phyloP scores from a whole-genome alignment of 108 stramenopile genomes.

The Skeletonema marinoi region DNA sequence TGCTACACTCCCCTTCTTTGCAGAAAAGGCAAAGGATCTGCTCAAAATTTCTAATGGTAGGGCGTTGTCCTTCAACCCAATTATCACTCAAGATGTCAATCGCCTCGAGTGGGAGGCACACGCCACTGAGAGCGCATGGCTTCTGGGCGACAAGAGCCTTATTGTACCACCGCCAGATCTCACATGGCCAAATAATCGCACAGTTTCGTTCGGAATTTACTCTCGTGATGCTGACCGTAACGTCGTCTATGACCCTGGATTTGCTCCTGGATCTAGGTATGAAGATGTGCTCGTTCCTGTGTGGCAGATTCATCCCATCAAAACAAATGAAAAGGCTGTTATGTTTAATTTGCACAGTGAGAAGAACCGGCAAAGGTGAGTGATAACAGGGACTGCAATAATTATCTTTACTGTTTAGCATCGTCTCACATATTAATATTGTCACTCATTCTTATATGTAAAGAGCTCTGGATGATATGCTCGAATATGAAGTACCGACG shows the following conservation, averaged over 20 bases:
- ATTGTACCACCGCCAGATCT: slow-evolving; percentile 16
- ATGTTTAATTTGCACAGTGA: slow-evolving; percentile 64
- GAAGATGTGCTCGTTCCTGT: slow-evolving; percentile 53
- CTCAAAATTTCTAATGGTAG: slow-evolving; percentile 31
- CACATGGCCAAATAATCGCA: slow-evolving; percentile 41
- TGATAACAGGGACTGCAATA: background rate
- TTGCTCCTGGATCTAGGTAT: slow-evolving; percentile 17
- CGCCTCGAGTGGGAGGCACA: slow-evolving; percentile 37
- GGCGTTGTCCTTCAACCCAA: slow-evolving; percentile 53
- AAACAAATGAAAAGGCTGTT: slow-evolving; percentile 45
- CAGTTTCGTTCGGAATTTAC: slow-evolving; percentile 53
- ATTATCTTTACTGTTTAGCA: background rate
- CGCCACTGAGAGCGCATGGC: slow-evolving; percentile 21
- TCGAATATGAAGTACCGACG: slow-evolving; percentile 11
- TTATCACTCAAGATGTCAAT: slow-evolving; percentile 50
- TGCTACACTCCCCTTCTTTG: slow-evolving; percentile 61
- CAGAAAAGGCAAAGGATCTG: slow-evolving; percentile 40
- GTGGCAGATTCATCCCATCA: slow-evolving; percentile 67
- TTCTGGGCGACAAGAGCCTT: slow-evolving; percentile 15
- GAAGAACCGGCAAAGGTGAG: slow-evolving; percentile 11
- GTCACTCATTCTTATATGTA: background rate
- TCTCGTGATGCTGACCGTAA: slow-evolving; percentile 23
- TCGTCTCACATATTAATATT: background rate
- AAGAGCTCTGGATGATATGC: slow-evolving; percentile 47
- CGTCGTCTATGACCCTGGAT: slow-evolving; percentile 32